These are phyloP conservation scores for Trichosporon sp. DNA, from an alignment of 1,284 basidiomycete genomes.

Conservation along the genomic window DNA sequence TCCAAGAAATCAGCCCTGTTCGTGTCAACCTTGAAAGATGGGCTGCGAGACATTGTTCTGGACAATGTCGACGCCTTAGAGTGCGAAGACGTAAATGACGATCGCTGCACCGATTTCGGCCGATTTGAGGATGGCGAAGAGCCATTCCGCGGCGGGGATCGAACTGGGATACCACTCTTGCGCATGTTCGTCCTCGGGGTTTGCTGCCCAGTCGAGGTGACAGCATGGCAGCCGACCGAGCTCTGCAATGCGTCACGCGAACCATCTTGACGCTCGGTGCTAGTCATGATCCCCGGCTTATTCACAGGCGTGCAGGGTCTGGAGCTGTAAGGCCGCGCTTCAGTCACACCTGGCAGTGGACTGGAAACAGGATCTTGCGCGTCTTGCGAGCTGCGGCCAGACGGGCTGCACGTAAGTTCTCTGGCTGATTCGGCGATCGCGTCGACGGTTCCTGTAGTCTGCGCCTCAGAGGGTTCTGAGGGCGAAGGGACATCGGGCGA, in stretches of 20 bases:
- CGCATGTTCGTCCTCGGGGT: background rate
- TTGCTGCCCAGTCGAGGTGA: background rate
- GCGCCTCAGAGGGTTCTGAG: too few relatives aligned
- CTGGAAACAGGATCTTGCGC: too few relatives aligned
- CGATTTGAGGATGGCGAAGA: background rate
- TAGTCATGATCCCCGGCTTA: too few relatives aligned
- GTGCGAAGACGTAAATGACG: background rate
- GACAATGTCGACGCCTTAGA: background rate
- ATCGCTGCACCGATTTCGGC: background rate
- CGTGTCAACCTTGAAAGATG: background rate
- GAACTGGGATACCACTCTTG: conserved; percentile 5
- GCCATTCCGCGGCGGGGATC: background rate
- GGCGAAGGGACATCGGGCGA: background rate
- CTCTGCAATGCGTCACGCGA: background rate
- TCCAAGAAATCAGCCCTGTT: background rate
- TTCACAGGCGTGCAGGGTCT: background rate
- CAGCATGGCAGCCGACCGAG: background rate
- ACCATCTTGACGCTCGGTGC: background rate
- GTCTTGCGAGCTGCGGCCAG: too few relatives aligned
- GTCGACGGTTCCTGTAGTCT: too few relatives aligned
- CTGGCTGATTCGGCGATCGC: too few relatives aligned
- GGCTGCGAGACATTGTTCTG: background rate
- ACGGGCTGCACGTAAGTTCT: too few relatives aligned
- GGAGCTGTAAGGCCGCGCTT: too few relatives aligned
- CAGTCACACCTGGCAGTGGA: too few relatives aligned